These are phyloP conservation scores for Lathyrus aphaca DNA, from an alignment of 306 rosid genomes.

Conservation along the genomic window DNA sequence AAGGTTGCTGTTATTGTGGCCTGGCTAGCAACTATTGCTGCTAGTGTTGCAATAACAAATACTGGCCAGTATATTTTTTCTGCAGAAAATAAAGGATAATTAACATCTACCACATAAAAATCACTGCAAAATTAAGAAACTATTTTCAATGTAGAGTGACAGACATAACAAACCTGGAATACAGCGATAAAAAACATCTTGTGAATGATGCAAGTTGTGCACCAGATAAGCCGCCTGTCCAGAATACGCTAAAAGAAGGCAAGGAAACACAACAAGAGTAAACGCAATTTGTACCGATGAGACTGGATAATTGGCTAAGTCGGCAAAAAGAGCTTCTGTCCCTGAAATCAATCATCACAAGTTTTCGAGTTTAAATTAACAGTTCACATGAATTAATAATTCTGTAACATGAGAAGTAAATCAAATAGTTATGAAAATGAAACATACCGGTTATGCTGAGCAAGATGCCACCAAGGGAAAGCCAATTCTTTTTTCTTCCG, in stretches of 20 bases:
- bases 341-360: conserved; percentile 61
- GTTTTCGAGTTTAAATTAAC: conserved; percentile 37
- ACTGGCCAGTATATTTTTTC: conserved; percentile 83
- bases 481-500: conserved; percentile 70
- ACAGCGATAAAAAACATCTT: conserved; percentile 69
- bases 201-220: conserved; percentile 50
- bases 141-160: not conserved
- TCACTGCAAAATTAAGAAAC: not conserved
- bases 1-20: conserved; percentile 89
- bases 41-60: conserved; percentile 82
- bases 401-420: conserved; percentile 16
- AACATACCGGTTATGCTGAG: conserved; percentile 90
- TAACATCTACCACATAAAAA: conserved; percentile 31
- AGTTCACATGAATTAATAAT: conserved; percentile 13
- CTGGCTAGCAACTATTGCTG: conserved; percentile 94
- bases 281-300: conserved; percentile 95
- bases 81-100: conserved; percentile 49
- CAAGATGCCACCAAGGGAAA: conserved; percentile 95
- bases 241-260: conserved; percentile 92
- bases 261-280: conserved; percentile 87
- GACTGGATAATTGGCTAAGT: conserved; percentile 88
- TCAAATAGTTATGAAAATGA: conserved; percentile 24
- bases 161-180: conserved; percentile 81
- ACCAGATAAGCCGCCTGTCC: conserved; percentile 95
- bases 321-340: conserved; percentile 98